Base-by-base conservation (phyloP, 2,329 filamentous ascomycete genomes). In the Penicillium sp. region DNA sequence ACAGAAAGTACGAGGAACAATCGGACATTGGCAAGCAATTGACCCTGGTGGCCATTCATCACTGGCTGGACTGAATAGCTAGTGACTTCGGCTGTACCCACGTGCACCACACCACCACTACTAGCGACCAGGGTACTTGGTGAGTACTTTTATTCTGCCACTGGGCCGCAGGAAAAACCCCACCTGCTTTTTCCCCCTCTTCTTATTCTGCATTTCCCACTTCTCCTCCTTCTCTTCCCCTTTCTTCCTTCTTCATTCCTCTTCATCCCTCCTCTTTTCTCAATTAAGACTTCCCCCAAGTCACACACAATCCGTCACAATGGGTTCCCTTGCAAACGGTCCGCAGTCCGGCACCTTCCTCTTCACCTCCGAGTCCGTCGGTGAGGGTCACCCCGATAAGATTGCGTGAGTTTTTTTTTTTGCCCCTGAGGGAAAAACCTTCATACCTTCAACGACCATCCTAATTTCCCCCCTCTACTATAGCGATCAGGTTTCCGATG, bases 401-500 rank as follows among this genome's bases (percentile, higher is more conserved):
- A 97, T 97, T 78, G 92, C 91, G 85, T 87, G 76, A 68, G 81
- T 78, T 60, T 63, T 60, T 42, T 61, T 61, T 55, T 51, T 38
- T 56, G 30, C 48, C 57, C 40, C 55, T 54, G 43, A 55, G 38
- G 30, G 40, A 57, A 22, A 35, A 4, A 51, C 40, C 46, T 45
- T 42, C 48, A 52, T 61, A 59, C 57, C 30, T 66, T 59, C 28
- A 54, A 26, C 11, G 58, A 57, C 66, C 69, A 55, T 67, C 61
- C 58, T 46, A 55, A 55, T 26, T 46, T 35, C 48, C 52, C 71
- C 28, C 19, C 26, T 28, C 70, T 55, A 55, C 26, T 57, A 63
- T 64, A 87, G 84, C 80, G 95, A 99, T 80, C 95, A 99, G 85
- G 92, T 98, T 76, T 98, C 94, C 66, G 95, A 99, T 84, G 94